Percentiles rank a stretch among this genome's conserved stretches.
Evolutionary conservation across 345 rosid species (phyloP).

Genomic region (Populus alba): DNA sequence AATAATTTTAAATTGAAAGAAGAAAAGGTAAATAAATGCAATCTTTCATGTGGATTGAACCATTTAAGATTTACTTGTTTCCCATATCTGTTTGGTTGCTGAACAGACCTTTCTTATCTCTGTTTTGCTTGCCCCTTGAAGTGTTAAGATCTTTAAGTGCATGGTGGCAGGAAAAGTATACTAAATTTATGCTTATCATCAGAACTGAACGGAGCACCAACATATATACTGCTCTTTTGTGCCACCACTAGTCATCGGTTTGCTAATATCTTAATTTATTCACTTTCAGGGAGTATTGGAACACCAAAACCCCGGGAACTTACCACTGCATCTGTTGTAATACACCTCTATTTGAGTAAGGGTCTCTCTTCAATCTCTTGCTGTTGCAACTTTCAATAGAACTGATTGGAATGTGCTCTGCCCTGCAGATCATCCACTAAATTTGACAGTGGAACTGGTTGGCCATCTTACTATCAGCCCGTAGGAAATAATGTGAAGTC

Average conservation of each 20-base stretch:
- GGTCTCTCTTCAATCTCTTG: not conserved
- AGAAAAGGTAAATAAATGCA: not conserved
- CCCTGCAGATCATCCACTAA: slow-evolving; percentile 71
- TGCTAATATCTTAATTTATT: not conserved
- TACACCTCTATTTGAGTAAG: slow-evolving; percentile 79
- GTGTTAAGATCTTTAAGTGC: no score
- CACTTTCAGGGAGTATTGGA: slow-evolving; percentile 70
- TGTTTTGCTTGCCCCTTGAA: no score
- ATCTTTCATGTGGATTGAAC: not conserved
- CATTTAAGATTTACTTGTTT: no score
- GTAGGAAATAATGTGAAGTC: slow-evolving; percentile 65
- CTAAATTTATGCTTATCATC: no score
- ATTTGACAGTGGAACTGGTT: slow-evolving; percentile 97
- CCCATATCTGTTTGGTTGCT: not conserved
- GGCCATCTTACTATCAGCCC: slow-evolving; percentile 90
- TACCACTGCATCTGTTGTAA: slow-evolving; percentile 85
- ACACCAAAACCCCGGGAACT: slow-evolving; percentile 72
- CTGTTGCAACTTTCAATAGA: not conserved
- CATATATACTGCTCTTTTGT: no score
- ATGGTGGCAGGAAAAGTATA: no score
- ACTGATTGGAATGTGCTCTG: slow-evolving; percentile 5
- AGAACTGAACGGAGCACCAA: no score
- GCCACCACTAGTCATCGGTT: no score
- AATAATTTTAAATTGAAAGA: not conserved
- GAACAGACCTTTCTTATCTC: not conserved